phyloP scores from a whole-genome alignment of 1,284 basidiomycete species.

The Tilletia walkeri region DNA sequence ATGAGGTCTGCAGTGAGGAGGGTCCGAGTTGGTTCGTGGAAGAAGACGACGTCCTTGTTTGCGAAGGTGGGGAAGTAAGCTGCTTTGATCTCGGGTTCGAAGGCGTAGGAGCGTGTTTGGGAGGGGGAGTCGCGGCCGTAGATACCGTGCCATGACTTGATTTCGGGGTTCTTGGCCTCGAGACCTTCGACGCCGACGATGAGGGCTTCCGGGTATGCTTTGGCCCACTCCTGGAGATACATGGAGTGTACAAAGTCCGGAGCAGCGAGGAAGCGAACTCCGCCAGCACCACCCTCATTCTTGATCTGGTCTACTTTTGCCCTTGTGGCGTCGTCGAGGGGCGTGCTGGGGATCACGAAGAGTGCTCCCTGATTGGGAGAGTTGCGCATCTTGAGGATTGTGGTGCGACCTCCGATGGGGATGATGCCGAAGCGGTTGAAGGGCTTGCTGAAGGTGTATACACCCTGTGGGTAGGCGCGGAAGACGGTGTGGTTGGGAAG shows the following conservation, averaged over 20 bases:
- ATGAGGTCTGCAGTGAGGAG: conserved; percentile 84
- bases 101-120: conserved; percentile 33
- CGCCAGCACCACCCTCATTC: conserved; percentile 49
- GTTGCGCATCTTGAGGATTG: conserved; percentile 75
- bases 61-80: conserved; percentile 73
- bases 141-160: conserved; percentile 56
- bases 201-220: conserved; percentile 48
- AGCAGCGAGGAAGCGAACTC: conserved; percentile 64
- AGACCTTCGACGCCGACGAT: conserved; percentile 58
- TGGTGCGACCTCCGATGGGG: conserved; percentile 55
- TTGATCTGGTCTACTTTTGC: conserved; percentile 66
- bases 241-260: conserved; percentile 60
- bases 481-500: conserved; percentile 20
- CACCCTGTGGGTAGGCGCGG: conserved; percentile 33
- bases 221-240: conserved; percentile 54
- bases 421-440: conserved; percentile 53
- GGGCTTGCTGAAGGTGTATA: conserved; percentile 53
- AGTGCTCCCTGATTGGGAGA: conserved; percentile 62
- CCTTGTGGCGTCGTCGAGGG: conserved; percentile 69
- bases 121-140: conserved; percentile 36
- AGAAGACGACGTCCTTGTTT: conserved; percentile 86
- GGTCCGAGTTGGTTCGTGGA: conserved; percentile 74
- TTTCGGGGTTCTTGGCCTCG: conserved; percentile 57
- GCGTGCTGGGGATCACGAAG: conserved; percentile 83
- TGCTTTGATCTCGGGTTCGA: conserved; percentile 36